Evolutionary conservation across 106 monocot genomes (phyloP), one percentile per base, ranked within the genome.

Genomic region (Acanthochlamys bracteata): DNA sequence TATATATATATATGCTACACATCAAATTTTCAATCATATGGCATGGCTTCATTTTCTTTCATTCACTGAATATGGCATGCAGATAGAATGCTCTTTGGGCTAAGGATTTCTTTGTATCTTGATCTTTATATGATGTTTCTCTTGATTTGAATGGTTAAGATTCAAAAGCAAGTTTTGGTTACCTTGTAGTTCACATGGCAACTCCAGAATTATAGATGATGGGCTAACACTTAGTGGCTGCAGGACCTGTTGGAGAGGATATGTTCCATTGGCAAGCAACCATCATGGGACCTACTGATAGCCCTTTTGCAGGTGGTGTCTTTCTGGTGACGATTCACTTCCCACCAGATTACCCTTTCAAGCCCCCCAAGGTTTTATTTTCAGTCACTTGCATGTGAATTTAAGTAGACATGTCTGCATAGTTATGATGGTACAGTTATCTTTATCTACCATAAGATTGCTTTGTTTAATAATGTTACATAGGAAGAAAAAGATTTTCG

Each of bases 181-280:
- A 7, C 7, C 56, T 57, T 57, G 56, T 24, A 19, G 11, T 19
- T 57, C 20, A 9, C 20, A 9, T 57, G 9, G 24, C 21, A 19
- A 19, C 20, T 49, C 10, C 10, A 4, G 2, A 14, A 17, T 4
- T 49, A 2, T 49, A 33, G 1, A 33, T 6, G 1, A 33, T 33
- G 33, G 6, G 33, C n/a, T 51, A 10, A 51, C 33, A 33, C 33
- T 33, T 19, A 15, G 20, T 59, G 57, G 22, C 14, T 25, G 39
- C 22, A 75, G 75, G 75, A 12, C 75, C 75, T 42, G 75, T 75
- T 10, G 75, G 43, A 10, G 74, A 74, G 42, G 74, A 74, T 19
- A 74, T 74, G 67, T 74, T 74, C 66, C 74, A 74, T 41, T 74
- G 74, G 74, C 74, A 74, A 27, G 74, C 74, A 51, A 74, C 74